A percentile compares a stretch with the other conserved stretches of the same genome.
phyloP scores from a whole-genome alignment of 2,329 filamentous ascomycete genomes.

The Volutella citrinella region DNA sequence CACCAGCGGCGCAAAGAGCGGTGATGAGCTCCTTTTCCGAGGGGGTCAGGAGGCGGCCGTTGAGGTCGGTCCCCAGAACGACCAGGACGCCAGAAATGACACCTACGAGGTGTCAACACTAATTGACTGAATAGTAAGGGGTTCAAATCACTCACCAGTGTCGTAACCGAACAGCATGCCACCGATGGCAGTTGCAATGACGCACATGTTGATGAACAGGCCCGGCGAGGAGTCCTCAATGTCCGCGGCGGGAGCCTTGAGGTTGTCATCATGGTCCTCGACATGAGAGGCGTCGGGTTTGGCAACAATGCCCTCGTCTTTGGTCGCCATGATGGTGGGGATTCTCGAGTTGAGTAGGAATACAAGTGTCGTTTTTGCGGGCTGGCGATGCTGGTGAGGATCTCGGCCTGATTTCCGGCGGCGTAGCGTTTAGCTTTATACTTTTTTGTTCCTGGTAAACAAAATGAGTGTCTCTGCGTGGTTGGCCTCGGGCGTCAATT shows the following conservation, averaged over 20 bases:
- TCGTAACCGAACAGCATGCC: constrained; percentile 39
- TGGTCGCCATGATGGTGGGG: constrained; percentile 8
- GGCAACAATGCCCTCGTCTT: constrained; percentile 9
- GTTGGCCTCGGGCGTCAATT: too few relatives aligned
- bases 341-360: too few relatives aligned
- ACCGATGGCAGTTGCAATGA: constrained; percentile 16
- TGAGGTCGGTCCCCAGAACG: constrained; percentile 29
- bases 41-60: constrained; percentile 7
- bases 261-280: constrained; percentile 8
- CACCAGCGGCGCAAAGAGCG: constrained; percentile 17
- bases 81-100: constrained; percentile 48
- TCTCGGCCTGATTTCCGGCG: too few relatives aligned
- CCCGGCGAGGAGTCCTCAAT: constrained; percentile 15
- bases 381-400: too few relatives aligned
- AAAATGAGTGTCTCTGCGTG: too few relatives aligned
- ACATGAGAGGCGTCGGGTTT: constrained; percentile 9
- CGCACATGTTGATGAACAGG: constrained; percentile 14
- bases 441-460: too few relatives aligned
- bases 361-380: too few relatives aligned
- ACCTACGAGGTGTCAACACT: too few relatives aligned
- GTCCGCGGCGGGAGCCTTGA: constrained; percentile 9
- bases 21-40: constrained; percentile 20
- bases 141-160: too few relatives aligned
- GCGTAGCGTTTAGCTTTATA: too few relatives aligned
- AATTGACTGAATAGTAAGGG: too few relatives aligned